phyloP scores from a whole-genome alignment of 2,329 filamentous ascomycete species.

The Botrytis aclada region DNA sequence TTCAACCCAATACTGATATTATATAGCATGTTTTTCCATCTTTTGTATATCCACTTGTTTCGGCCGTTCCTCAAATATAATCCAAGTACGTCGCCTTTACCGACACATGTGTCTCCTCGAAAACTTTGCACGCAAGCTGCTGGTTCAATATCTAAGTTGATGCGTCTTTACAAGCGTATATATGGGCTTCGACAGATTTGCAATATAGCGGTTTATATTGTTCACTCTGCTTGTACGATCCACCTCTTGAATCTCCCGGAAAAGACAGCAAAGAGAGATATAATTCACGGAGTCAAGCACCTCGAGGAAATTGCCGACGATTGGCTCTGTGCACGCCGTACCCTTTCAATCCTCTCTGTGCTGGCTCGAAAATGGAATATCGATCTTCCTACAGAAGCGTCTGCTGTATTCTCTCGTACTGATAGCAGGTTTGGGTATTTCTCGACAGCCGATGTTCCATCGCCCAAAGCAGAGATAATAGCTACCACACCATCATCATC shows the following conservation, averaged over 20 bases:
- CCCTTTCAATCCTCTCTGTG: slow-evolving; percentile 79
- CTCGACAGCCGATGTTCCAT: slow-evolving; percentile 41
- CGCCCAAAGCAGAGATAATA: slow-evolving; percentile 36
- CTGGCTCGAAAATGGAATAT: slow-evolving; percentile 88
- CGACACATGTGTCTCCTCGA: slow-evolving; percentile 81
- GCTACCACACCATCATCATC: slow-evolving; percentile 28
- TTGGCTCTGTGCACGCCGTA: slow-evolving; percentile 86
- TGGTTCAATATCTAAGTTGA: slow-evolving; percentile 85
- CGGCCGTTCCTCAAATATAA: slow-evolving; percentile 91
- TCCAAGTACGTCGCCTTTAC: slow-evolving; percentile 75
- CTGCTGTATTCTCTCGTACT: slow-evolving; percentile 69
- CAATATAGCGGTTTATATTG: slow-evolving; percentile 94
- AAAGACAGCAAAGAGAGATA: slow-evolving; percentile 84
- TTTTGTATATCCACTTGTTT: slow-evolving; percentile 94
- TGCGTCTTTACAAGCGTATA: slow-evolving; percentile 87
- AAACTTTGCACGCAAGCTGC: slow-evolving; percentile 90
- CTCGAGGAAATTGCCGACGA: slow-evolving; percentile 94
- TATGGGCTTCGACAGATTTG: slow-evolving; percentile 92
- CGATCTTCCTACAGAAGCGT: slow-evolving; percentile 79
- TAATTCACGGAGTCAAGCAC: slow-evolving; percentile 85
- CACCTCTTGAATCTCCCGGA: slow-evolving; percentile 91
- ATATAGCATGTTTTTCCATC: slow-evolving; percentile 90
- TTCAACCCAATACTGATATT: slow-evolving; percentile 30
- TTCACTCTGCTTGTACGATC: slow-evolving; percentile 90
- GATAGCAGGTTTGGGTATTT: slow-evolving; percentile 78